phyloP scores from a whole-genome alignment of 2,329 filamentous ascomycete genomes.

The Geosmithia morbida region DNA sequence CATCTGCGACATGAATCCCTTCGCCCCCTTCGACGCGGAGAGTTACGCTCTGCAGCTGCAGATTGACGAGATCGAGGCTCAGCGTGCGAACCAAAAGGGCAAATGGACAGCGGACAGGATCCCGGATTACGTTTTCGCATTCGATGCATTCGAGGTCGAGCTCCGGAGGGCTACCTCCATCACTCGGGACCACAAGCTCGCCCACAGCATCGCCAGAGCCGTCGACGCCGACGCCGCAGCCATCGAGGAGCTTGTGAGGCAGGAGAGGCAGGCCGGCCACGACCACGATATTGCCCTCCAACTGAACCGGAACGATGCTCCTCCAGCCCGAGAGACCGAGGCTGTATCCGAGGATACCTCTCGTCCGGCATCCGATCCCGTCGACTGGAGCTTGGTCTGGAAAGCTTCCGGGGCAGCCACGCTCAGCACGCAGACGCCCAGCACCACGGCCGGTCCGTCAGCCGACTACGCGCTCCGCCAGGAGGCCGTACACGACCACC shows the following conservation, averaged over 20 bases:
- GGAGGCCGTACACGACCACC: background rate
- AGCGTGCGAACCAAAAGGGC: constrained; percentile 1
- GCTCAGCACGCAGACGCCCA: background rate
- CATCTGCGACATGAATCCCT: background rate
- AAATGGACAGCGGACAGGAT: constrained; percentile 3
- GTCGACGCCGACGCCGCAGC: constrained; percentile 3
- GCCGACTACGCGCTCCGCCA: background rate
- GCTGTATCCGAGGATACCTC: background rate
- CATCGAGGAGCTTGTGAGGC: constrained; percentile 1
- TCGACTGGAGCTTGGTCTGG: constrained; percentile 1
- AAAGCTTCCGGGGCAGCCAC: background rate
- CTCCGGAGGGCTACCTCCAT: constrained; percentile 2
- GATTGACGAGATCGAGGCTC: constrained; percentile 2
- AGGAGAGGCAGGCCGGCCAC: constrained; percentile 1
- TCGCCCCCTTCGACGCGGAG: constrained; percentile 1
- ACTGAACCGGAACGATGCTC: background rate
- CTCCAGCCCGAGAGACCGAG: background rate
- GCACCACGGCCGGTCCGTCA: constrained; percentile 2
- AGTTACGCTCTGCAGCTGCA: constrained; percentile 3
- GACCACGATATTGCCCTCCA: constrained; percentile 1
- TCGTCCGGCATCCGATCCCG: background rate
- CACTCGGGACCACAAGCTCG: constrained; percentile 2
- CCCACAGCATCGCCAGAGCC: constrained; percentile 4
- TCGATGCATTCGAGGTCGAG: constrained; percentile 3
- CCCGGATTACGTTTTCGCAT: constrained; percentile 3